These are phyloP conservation scores for Venturia carpophila DNA, from an alignment of 2,329 filamentous ascomycete species.

Conservation along the genomic window DNA sequence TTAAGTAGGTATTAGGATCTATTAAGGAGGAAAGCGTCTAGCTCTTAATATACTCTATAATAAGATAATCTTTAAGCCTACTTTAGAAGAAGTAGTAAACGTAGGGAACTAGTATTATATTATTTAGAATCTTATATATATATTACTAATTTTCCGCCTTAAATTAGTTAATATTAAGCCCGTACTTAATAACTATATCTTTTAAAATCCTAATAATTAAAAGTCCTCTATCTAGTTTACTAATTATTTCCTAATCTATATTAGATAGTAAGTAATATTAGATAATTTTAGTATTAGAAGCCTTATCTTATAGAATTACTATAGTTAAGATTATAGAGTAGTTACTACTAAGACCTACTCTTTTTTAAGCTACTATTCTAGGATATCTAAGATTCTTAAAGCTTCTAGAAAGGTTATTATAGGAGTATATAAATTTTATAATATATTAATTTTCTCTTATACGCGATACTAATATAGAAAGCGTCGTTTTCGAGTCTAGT, in stretches of 20 bases:
- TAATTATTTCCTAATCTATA: conserved; percentile 15
- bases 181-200: conserved; percentile 19
- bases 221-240: conserved; percentile 19
- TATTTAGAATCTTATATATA: neutral
- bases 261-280: conserved; percentile 18
- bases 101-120: neutral
- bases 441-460: too few relatives aligned
- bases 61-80: conserved; percentile 7
- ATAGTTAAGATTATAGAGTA: too few relatives aligned
- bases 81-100: conserved; percentile 17
- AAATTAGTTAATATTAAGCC: conserved; percentile 17
- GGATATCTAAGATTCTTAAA: too few relatives aligned
- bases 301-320: neutral
- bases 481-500: too few relatives aligned
- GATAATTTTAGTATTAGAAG: conserved; percentile 10
- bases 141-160: neutral
- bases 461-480: too few relatives aligned
- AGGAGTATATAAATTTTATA: too few relatives aligned
- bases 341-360: too few relatives aligned
- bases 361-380: too few relatives aligned
- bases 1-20: conserved; percentile 16
- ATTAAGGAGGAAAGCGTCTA: conserved; percentile 1
- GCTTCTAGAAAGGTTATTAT: too few relatives aligned
- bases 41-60: conserved; percentile 19
- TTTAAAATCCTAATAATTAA: conserved; percentile 20